Percentiles rank a stretch among this genome's conserved stretches.
These are phyloP conservation scores for Pichia sp. DNA, from an alignment of 1,139 yeast species.

Conservation along the genomic window DNA sequence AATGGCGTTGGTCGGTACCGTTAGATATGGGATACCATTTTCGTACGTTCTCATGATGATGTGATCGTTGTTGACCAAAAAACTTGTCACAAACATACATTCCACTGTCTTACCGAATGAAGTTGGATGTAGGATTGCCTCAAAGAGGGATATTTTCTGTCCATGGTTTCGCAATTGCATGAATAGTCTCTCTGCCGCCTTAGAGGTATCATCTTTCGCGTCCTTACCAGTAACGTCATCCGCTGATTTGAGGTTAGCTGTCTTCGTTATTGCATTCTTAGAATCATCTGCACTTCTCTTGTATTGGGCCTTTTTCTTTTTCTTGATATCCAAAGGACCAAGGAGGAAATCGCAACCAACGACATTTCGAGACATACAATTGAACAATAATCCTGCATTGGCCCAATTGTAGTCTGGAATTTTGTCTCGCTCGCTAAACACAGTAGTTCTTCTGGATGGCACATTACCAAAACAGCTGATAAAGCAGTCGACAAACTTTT, in stretches of 20 bases:
- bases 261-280: conserved; percentile 31
- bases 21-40: conserved; percentile 41
- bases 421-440: conserved; percentile 10
- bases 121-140: conserved; percentile 64
- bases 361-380: conserved; percentile 41
- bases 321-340: conserved; percentile 68
- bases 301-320: conserved; percentile 35
- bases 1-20: conserved; percentile 18
- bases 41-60: conserved; percentile 45
- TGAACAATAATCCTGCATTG: conserved; percentile 49
- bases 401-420: conserved; percentile 44
- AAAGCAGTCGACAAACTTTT: conserved; percentile 33
- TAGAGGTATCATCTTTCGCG: conserved; percentile 51
- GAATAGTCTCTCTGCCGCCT: conserved; percentile 47
- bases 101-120: conserved; percentile 79
- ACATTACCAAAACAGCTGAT: background rate
- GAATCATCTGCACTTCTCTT: conserved; percentile 38
- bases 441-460: conserved; percentile 3
- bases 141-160: conserved; percentile 49
- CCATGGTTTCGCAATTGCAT: conserved; percentile 31
- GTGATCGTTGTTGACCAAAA: conserved; percentile 67
- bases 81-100: conserved; percentile 75
- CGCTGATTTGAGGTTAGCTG: conserved; percentile 49
- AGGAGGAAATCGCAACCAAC: conserved; percentile 53
- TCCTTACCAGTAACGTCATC: conserved; percentile 44